Evolutionary conservation across 2,329 filamentous ascomycete species (phyloP).

Genomic region (Polychaeton citri): DNA sequence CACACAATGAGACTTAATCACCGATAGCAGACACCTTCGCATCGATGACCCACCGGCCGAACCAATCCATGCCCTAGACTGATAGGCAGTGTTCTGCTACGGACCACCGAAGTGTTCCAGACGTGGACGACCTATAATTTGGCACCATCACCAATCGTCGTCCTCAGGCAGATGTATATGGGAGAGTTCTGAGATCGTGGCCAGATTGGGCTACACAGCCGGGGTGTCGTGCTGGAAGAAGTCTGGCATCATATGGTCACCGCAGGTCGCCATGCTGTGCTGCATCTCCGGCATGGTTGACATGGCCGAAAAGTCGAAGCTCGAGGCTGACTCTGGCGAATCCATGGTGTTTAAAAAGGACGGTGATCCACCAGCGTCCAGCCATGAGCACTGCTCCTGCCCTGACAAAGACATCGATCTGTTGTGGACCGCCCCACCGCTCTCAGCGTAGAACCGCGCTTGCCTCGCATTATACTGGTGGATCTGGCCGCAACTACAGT

Average conservation of each 20-base stretch:
- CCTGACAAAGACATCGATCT: background rate
- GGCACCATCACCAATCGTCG: too few relatives aligned
- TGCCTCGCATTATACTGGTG: slow-evolving; percentile 21
- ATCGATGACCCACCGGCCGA: too few relatives aligned
- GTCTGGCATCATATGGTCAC: background rate
- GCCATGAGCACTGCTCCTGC: background rate
- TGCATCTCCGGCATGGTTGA: slow-evolving; percentile 1
- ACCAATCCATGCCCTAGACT: too few relatives aligned
- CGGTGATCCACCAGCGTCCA: background rate
- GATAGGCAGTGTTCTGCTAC: too few relatives aligned
- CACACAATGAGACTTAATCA: too few relatives aligned
- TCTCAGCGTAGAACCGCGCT: slow-evolving; percentile 13
- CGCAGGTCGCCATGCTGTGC: too few relatives aligned
- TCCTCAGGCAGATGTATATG: too few relatives aligned
- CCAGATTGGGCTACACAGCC: background rate
- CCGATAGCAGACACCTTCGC: too few relatives aligned
- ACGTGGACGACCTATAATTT: too few relatives aligned
- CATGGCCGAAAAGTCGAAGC: slow-evolving; percentile 5
- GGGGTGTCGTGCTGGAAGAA: background rate
- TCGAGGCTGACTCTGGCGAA: slow-evolving; percentile 1
- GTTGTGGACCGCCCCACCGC: slow-evolving; percentile 1
- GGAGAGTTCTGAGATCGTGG: too few relatives aligned
- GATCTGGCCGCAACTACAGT: slow-evolving; percentile 18
- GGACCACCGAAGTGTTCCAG: too few relatives aligned
- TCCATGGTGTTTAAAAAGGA: background rate